A percentile compares a stretch with the other conserved stretches of the same genome.
Conservation (phyloP, 352 stramenopile genomes). For the Globisporangium takayamanum region DNA sequence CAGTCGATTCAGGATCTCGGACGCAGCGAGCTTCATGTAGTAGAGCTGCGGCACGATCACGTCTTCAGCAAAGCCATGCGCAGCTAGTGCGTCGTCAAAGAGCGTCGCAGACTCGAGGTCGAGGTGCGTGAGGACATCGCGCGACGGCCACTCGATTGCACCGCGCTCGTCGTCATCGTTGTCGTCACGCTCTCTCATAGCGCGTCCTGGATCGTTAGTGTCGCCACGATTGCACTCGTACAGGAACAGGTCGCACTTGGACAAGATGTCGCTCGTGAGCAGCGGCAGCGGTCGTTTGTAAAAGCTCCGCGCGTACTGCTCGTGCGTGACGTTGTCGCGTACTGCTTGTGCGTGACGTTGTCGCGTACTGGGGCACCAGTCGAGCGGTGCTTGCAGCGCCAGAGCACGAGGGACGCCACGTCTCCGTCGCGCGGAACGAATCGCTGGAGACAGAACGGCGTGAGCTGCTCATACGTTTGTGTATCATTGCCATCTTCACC, state of each 20-base stretch:
- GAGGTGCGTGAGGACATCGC: slow-evolving; percentile 3
- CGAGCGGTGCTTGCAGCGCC: slow-evolving; percentile 17
- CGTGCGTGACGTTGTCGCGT: slow-evolving; percentile 6
- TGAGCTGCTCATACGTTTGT: background rate
- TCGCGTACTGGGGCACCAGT: slow-evolving; percentile 1
- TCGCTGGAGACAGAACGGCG: slow-evolving; percentile 40
- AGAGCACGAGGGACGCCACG: slow-evolving; percentile 36
- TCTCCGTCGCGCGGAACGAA: slow-evolving; percentile 23
- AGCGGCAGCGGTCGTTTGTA: slow-evolving; percentile 11
- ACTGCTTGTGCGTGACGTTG: slow-evolving; percentile 3
- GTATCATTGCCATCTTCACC: background rate
- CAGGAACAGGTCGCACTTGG: slow-evolving; percentile 20
- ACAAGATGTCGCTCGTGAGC: slow-evolving; percentile 12
- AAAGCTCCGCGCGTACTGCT: slow-evolving; percentile 8
- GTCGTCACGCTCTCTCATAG: slow-evolving; percentile 3
- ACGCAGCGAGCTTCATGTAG: slow-evolving; percentile 49
- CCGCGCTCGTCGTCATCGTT: slow-evolving; percentile 1
- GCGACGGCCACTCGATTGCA: background rate
- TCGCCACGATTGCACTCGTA: background rate
- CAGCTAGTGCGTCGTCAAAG: slow-evolving; percentile 17
- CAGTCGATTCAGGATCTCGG: slow-evolving; percentile 45
- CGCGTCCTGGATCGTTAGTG: background rate
- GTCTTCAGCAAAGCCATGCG: slow-evolving; percentile 31
- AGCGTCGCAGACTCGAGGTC: slow-evolving; percentile 11
- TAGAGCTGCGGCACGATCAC: slow-evolving; percentile 37